Conservation (phyloP, 2,329 filamentous ascomycete species). For the Nothopassalora personata region DNA sequence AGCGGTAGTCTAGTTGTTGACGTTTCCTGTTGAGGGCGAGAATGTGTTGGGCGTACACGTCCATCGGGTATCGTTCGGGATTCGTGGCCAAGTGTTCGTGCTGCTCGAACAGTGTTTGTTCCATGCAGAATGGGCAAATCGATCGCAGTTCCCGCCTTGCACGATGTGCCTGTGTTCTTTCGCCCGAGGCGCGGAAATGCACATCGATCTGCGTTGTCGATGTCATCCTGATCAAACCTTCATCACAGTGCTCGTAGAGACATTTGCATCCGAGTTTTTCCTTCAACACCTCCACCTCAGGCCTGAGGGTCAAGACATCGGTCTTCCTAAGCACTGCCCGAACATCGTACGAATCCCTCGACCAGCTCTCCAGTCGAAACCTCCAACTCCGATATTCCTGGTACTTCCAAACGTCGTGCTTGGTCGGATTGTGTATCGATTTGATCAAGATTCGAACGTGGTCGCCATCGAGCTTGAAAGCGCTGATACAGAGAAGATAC, state of each 20-base stretch:
- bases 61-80: background rate
- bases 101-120: background rate
- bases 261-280: background rate
- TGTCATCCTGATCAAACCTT: background rate
- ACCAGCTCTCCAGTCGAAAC: background rate
- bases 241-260: constrained; percentile 1
- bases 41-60: background rate
- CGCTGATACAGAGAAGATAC: background rate
- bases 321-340: background rate
- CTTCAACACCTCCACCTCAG: background rate
- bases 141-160: background rate
- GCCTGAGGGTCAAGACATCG: constrained; percentile 1
- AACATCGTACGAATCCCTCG: background rate
- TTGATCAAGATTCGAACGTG: background rate
- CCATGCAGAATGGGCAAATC: constrained; percentile 8
- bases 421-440: background rate
- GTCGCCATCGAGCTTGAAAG: background rate
- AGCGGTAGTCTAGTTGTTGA: background rate
- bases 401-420: background rate
- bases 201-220: background rate
- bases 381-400: constrained; percentile 3
- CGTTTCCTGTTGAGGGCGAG: constrained; percentile 1
- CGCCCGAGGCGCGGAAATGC: background rate
- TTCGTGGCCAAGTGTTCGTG: constrained; percentile 3
- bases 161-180: background rate